These are phyloP conservation scores for Galerina marginata DNA, from an alignment of 768 basidiomycete species.

Conservation along the genomic window DNA sequence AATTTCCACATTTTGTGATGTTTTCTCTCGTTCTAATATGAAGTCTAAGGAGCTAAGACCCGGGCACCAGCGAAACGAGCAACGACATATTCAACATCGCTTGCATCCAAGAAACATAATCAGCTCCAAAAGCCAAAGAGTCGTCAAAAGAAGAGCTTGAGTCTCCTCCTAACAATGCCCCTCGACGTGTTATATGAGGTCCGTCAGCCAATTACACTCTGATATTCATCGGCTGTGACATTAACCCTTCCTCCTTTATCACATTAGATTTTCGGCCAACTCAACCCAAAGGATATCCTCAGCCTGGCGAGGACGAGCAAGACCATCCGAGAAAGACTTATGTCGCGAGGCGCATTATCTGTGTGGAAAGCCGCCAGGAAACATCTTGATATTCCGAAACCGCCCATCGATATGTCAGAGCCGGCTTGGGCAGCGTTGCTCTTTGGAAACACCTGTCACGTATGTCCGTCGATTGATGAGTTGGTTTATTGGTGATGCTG, in stretches of 20 bases:
- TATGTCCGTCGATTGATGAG: not conserved
- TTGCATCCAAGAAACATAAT: too few relatives aligned
- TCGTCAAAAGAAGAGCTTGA: slow-evolving; percentile 5
- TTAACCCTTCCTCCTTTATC: not conserved
- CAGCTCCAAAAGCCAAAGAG: too few relatives aligned
- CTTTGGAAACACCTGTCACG: slow-evolving; percentile 25
- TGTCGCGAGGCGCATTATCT: slow-evolving; percentile 15
- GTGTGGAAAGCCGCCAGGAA: slow-evolving; percentile 32
- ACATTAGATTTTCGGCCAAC: slow-evolving; percentile 28
- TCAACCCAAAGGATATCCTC: slow-evolving; percentile 31
- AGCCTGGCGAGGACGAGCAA: slow-evolving; percentile 30
- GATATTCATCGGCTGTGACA: not conserved
- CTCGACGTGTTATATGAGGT: slow-evolving; percentile 31
- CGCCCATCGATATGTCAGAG: slow-evolving; percentile 31
- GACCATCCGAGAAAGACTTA: slow-evolving; percentile 23
- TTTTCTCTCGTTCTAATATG: too few relatives aligned
- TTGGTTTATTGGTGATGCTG: not conserved
- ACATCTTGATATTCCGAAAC: slow-evolving; percentile 21
- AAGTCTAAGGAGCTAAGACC: too few relatives aligned
- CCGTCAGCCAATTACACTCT: slow-evolving; percentile 11
- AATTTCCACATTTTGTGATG: too few relatives aligned
- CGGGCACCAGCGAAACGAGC: too few relatives aligned
- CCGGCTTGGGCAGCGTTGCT: slow-evolving; percentile 31
- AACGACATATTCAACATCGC: too few relatives aligned
- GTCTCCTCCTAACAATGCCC: slow-evolving; percentile 29